Evolutionary conservation across 1,139 yeast species (phyloP).

Genomic region (Kluyveromyces sp.): DNA sequence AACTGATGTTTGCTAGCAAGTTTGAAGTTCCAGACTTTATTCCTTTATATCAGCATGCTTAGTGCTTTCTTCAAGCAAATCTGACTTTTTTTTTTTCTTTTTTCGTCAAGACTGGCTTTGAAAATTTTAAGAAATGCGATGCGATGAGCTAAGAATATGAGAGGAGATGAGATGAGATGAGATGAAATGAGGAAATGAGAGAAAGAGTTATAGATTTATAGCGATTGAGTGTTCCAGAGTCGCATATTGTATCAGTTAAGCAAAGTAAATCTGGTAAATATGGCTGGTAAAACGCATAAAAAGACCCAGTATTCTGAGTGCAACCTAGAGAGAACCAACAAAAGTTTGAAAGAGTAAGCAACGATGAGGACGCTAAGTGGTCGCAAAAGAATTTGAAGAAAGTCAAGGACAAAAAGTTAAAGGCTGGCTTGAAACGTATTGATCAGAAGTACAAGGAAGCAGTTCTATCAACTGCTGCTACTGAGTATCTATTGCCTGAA

Average conservation of each 20-base stretch:
- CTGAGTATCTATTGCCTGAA: conserved; percentile 80
- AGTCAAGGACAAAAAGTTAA: conserved; percentile 51
- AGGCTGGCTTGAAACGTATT: conserved; percentile 55
- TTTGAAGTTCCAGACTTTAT: too few species aligned
- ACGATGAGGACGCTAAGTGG: conserved; percentile 14
- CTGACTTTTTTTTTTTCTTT: neutral
- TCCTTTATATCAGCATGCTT: neutral
- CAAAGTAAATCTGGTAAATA: neutral
- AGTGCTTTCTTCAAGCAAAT: neutral
- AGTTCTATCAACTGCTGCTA: conserved; percentile 70
- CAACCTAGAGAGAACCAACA: conserved; percentile 21
- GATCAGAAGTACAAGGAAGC: conserved; percentile 76
- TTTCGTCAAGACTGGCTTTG: conserved; percentile 1
- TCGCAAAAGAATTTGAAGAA: conserved; percentile 30
- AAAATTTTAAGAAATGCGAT: conserved; percentile 7
- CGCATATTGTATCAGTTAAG: too few species aligned
- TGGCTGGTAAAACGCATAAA: conserved; percentile 1
- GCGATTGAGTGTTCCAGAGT: too few species aligned
- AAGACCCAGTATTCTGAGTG: neutral
- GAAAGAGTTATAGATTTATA: too few species aligned
- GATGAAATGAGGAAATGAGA: neutral
- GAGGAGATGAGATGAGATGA: conserved; percentile 7
- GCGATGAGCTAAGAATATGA: conserved; percentile 1
- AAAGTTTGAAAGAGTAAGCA: conserved; percentile 26
- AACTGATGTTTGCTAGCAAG: too few species aligned